These are phyloP conservation scores for Globisporangium acanthophoron DNA, from an alignment of 352 stramenopile genomes.

Conservation along the genomic window DNA sequence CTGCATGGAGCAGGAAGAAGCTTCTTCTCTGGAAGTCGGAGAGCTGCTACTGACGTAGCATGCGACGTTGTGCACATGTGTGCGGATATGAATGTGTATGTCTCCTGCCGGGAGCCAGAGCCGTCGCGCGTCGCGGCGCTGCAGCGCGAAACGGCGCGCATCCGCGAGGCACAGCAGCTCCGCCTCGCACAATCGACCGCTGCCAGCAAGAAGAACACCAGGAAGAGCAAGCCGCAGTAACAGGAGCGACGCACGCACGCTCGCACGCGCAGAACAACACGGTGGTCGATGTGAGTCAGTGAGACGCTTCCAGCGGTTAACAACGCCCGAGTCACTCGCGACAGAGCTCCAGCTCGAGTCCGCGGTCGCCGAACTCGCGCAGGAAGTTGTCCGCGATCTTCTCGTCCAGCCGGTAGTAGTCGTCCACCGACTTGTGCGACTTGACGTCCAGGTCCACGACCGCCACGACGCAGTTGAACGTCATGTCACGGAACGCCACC, in stretches of 20 bases:
- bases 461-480: constrained; percentile 74
- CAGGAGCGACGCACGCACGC: not conserved
- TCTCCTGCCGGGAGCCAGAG: constrained; percentile 20
- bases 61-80: constrained; percentile 7
- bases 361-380: constrained; percentile 30
- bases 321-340: constrained; percentile 23
- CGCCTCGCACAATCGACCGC: constrained; percentile 21
- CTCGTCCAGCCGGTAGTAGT: constrained; percentile 79
- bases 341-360: constrained; percentile 25
- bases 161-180: constrained; percentile 52
- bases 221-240: constrained; percentile 16
- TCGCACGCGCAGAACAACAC: no score
- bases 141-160: constrained; percentile 43
- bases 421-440: constrained; percentile 78
- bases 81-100: constrained; percentile 9
- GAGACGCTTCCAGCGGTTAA: no score
- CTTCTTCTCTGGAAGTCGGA: not conserved
- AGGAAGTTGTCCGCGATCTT: constrained; percentile 69
- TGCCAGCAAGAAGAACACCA: constrained; percentile 3
- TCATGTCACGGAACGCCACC: constrained; percentile 52
- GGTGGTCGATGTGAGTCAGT: not conserved
- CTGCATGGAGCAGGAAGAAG: not conserved
- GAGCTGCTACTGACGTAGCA: not conserved
- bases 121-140: constrained; percentile 48
- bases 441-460: constrained; percentile 87